Base-by-base conservation (phyloP, 2,329 filamentous ascomycete genomes). In the Emergomyces africanus region DNA sequence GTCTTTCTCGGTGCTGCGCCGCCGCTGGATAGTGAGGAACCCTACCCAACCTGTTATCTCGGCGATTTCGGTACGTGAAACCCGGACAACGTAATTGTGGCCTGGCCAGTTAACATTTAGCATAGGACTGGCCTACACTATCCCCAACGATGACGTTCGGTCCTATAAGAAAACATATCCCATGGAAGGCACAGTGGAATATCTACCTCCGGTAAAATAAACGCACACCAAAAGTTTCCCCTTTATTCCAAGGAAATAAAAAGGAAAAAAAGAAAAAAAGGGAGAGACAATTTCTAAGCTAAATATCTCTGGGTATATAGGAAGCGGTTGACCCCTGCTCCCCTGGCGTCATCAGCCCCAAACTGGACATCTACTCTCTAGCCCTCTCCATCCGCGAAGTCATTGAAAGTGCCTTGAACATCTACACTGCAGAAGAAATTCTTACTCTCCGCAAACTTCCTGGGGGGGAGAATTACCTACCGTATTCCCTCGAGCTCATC, bases 131-230 rank as follows among this genome's bases (percentile, higher is more conserved):
- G 57, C 60, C 25, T 61, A 59, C 51, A 57, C 57, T 25, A 37
- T 61, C 15, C 57, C 60, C 12, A 61, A 61, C 25, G 54, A 61
- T 15, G 60, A 61, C 30, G 54, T 61, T 20, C 57, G 60, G 20
- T 49, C 54, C 5, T 61, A 48, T 18, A 61, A 59, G 39, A 57
- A 61, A 49, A 20, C 25, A 37, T 57, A 46, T 35, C 39, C 10
- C 15, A 37, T 48, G 44, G 53, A 59, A 37, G 57, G 57, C 5
- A 57, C 57, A 41, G 46, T 35, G 8, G 57, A 50, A 41, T 59
- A 30, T 48, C 46, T 57, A 39, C 20, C 60, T 41, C 57, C 57
- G 12, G 59, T 61, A 59, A 56, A 50, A 33, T 18, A 33, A 8
- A 18, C n/a, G 25, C 14, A 33, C 18, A 12, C 5, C 15, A 23